Percentiles rank a stretch among this genome's conserved stretches.
These are phyloP conservation scores for Scalesia atractyloides DNA, from an alignment of 129 eudicot species.

Conservation along the genomic window DNA sequence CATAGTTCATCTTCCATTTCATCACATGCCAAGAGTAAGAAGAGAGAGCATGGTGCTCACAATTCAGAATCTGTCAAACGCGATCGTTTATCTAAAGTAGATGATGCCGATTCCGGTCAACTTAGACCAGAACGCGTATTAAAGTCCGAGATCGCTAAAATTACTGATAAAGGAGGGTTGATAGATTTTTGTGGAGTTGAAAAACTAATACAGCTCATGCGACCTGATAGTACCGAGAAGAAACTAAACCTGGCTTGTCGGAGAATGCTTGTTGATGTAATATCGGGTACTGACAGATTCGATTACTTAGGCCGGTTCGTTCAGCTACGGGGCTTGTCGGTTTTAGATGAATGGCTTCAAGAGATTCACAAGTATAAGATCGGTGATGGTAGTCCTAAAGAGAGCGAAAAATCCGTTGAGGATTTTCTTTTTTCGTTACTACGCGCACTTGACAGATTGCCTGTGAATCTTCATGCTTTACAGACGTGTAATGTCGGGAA, in stretches of 20 bases:
- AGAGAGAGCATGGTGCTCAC: constrained; percentile 65
- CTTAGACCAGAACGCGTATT: constrained; percentile 51
- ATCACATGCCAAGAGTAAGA: constrained; percentile 76
- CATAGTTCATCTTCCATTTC: constrained; percentile 51
- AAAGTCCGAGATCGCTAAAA: constrained; percentile 70
- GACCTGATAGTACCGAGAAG: constrained; percentile 45
- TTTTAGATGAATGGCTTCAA: constrained; percentile 90
- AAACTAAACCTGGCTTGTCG: constrained; percentile 50
- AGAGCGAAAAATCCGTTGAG: constrained; percentile 69
- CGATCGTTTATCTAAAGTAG: constrained; percentile 51
- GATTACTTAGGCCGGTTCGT: constrained; percentile 62
- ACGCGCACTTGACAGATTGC: constrained; percentile 88
- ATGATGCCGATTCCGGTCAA: constrained; percentile 61
- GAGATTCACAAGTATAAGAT: constrained; percentile 78
- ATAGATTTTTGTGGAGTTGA: constrained; percentile 55
- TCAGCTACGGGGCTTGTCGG: constrained; percentile 56
- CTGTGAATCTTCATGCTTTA: constrained; percentile 87
- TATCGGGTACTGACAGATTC: constrained; percentile 68
- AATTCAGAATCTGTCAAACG: constrained; percentile 55
- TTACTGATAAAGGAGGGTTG: constrained; percentile 82
- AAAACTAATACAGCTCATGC: constrained; percentile 61
- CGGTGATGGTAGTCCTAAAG: constrained; percentile 70
- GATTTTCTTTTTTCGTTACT: constrained; percentile 84
- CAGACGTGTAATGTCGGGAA: constrained; percentile 86
- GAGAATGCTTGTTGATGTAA: constrained; percentile 62